Base-by-base conservation (phyloP, 2,329 filamentous ascomycete genomes). In the Alternaria gansuensis region DNA sequence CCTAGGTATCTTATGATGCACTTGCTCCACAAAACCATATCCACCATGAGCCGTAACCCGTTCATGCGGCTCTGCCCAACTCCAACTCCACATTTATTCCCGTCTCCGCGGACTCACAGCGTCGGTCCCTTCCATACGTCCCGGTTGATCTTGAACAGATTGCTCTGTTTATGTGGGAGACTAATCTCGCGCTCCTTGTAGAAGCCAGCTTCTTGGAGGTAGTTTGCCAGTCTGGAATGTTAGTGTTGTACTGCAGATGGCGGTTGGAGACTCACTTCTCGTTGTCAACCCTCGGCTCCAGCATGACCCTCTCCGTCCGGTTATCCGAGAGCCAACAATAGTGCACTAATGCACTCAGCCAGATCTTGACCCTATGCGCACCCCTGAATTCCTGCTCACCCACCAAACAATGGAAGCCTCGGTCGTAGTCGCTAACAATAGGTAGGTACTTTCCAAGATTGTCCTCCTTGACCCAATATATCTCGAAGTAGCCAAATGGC, bases 401-500 rank as follows among this genome's bases (percentile, higher is more conserved):
- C 3, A 99, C 85, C 37, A 99, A 81, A 11, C 95, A 87, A 72
- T 99, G 95, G 17, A 98, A 80, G 0, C 95, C 95, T 6, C 95
- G 84, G 69, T 98, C 94, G 78, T 90, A 98, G 69, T 97, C 91
- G 7, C 85, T 86, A 0, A 88, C 87, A 3, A 85, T 84, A 23
- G 84, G 84, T 0, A 96, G 78, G 64, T 92, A 83, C 46, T 83
- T 85, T 0, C 91, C 92, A 0, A 99, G 76, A 0, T 83, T 80
- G 72, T 98, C 95, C 75, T 99, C 95, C 72, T 96, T 97, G 3
- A 95, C 92, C 94, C 95, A 99, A 80, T 99, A 99, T 33, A 99
- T 85, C 80, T 99, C 95, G 74, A 99, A 97, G 75, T 96, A 99
- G 0, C 93, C 95, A 79, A 98, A 99, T 0, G 94, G 94, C 60